Evolutionary conservation across 2,329 filamentous ascomycete genomes (phyloP).

Genomic region (Aspergillus latus): DNA sequence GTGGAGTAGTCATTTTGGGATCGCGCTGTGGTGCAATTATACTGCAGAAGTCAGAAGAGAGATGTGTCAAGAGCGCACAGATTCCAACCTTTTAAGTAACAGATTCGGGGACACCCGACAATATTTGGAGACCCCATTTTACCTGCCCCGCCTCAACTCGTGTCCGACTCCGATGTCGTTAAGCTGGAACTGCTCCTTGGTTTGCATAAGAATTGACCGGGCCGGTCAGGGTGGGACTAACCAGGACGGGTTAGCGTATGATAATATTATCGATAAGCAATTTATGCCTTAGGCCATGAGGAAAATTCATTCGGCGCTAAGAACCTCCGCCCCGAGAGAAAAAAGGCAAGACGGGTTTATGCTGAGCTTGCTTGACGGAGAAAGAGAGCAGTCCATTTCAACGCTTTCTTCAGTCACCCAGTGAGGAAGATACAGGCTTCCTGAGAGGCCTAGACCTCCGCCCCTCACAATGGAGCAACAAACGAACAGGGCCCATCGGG

Average conservation of each 20-base stretch:
- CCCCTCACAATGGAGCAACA: conserved; percentile 71
- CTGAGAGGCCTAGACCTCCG: conserved; percentile 31
- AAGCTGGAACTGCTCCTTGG: neutral
- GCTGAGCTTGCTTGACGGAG: conserved; percentile 3
- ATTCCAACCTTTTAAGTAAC: neutral
- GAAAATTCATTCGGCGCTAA: conserved; percentile 22
- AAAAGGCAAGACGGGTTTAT: conserved; percentile 10
- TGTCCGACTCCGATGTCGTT: neutral
- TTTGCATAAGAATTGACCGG: neutral
- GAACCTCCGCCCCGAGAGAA: conserved; percentile 29
- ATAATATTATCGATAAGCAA: neutral
- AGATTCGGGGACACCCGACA: conserved; percentile 9
- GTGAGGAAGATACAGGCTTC: conserved; percentile 11
- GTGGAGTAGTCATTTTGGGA: conserved; percentile 28
- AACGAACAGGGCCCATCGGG: conserved; percentile 79
- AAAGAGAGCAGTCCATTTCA: conserved; percentile 1
- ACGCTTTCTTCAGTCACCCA: neutral
- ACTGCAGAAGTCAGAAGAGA: neutral
- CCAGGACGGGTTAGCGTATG: neutral
- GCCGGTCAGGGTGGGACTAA: neutral
- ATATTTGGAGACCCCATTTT: neutral
- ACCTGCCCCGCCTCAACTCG: conserved; percentile 9
- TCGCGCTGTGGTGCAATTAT: neutral
- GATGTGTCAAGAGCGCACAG: neutral
- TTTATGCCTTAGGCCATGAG: conserved; percentile 20